phyloP scores from a whole-genome alignment of 2,329 filamentous ascomycete species.

The Beauveria rudraprayagi region DNA sequence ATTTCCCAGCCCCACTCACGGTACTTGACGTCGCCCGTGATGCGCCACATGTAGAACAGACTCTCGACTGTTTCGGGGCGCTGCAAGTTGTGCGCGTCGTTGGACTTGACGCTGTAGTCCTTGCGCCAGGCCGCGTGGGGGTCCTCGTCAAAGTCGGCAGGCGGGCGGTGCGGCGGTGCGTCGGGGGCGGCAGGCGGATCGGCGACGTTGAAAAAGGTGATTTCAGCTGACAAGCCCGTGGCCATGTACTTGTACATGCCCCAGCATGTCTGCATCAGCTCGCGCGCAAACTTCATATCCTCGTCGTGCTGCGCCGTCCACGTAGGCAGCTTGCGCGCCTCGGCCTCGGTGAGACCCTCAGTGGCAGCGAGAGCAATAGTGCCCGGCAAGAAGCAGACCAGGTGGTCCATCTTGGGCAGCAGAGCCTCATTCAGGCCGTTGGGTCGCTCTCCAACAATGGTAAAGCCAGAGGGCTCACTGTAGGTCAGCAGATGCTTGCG shows the following conservation, averaged over 20 bases:
- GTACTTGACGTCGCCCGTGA: conserved; percentile 83
- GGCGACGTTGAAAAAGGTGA: conserved; percentile 78
- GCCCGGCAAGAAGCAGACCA: conserved; percentile 95
- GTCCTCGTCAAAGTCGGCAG: conserved; percentile 41
- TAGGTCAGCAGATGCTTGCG: conserved; percentile 91
- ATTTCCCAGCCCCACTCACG: conserved; percentile 98
- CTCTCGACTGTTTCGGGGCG: conserved; percentile 95
- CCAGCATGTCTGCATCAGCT: conserved; percentile 96
- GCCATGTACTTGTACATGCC: conserved; percentile 89
- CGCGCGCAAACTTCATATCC: conserved; percentile 77
- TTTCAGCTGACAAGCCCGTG: conserved; percentile 90
- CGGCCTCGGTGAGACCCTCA: conserved; percentile 63
- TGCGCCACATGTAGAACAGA: conserved; percentile 97
- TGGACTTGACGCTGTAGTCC: conserved; percentile 71
- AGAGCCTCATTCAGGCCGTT: conserved; percentile 58
- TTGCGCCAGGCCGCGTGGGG: conserved; percentile 59
- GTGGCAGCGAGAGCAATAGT: conserved; percentile 88
- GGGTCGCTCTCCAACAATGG: conserved; percentile 83
- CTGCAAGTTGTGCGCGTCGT: conserved; percentile 89
- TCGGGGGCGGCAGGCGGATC: conserved; percentile 55
- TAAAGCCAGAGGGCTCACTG: conserved; percentile 69
- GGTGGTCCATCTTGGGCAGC: conserved; percentile 92
- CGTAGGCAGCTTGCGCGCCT: conserved; percentile 61
- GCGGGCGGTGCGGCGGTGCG: conserved; percentile 40
- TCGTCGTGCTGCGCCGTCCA: conserved; percentile 78